Conservation (phyloP, 257 asterid genomes). For the Leonotis leonurus region DNA sequence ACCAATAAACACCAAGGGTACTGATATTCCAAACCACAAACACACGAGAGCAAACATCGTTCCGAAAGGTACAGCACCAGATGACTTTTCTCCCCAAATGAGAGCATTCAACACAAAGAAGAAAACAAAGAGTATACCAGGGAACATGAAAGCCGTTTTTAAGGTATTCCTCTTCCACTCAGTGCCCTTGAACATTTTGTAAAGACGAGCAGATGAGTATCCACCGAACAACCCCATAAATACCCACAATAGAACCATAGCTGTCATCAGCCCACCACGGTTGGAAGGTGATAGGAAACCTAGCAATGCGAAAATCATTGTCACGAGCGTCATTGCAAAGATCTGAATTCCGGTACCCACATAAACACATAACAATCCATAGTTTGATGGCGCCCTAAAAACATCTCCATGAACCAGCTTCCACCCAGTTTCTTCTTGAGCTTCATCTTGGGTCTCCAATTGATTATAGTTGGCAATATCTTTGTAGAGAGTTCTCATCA, state of each 20-base stretch:
- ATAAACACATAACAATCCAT: constrained; percentile 71
- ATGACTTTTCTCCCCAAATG: constrained; percentile 82
- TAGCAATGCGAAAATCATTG: constrained; percentile 71
- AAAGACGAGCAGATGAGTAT: constrained; percentile 70
- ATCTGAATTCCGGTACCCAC: constrained; percentile 84
- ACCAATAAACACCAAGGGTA: constrained; percentile 76
- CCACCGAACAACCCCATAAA: constrained; percentile 88
- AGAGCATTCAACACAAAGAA: constrained; percentile 72
- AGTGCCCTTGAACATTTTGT: constrained; percentile 76
- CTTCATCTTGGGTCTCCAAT: constrained; percentile 83
- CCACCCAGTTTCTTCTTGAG: constrained; percentile 95
- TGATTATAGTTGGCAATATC: constrained; percentile 89
- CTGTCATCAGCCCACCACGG: constrained; percentile 90
- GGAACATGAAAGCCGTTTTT: constrained; percentile 86
- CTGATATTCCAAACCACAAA: constrained; percentile 86
- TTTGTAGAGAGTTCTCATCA: constrained; percentile 87
- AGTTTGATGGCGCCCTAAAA: constrained; percentile 57
- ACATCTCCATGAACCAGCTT: constrained; percentile 89
- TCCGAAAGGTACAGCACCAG: constrained; percentile 86
- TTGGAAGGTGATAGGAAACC: constrained; percentile 90
- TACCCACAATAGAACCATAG: constrained; percentile 90
- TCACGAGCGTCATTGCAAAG: constrained; percentile 77
- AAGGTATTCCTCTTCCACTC: constrained; percentile 78
- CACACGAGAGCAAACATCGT: constrained; percentile 83
- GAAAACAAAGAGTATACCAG: constrained; percentile 64